Evolutionary conservation across 768 basidiomycete genomes (phyloP).

Genomic region (Rhizopogon rudus): DNA sequence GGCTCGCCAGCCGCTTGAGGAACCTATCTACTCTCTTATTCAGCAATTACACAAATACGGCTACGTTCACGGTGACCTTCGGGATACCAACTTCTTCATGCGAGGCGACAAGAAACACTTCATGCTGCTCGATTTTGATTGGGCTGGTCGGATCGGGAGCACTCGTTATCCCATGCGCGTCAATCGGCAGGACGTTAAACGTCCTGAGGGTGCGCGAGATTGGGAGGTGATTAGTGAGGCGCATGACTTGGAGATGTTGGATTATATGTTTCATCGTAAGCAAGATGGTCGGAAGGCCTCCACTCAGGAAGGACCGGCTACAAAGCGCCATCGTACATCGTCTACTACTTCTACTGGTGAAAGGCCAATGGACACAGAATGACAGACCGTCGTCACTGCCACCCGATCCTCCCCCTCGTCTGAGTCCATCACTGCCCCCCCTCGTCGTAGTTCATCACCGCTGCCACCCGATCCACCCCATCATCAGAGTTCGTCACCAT

Average conservation of each 20-base stretch:
- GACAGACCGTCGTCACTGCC: too few species aligned
- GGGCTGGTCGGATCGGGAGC: not conserved
- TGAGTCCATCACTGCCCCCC: too few species aligned
- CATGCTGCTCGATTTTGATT: slow-evolving; percentile 10
- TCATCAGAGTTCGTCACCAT: too few species aligned
- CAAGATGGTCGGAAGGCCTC: too few species aligned
- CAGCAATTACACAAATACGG: not conserved
- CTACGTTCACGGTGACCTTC: not conserved
- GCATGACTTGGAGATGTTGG: not conserved
- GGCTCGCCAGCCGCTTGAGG: not conserved
- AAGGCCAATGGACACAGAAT: too few species aligned
- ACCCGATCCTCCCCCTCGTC: too few species aligned
- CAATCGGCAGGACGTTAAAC: not conserved
- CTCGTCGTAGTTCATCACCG: too few species aligned
- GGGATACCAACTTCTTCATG: not conserved
- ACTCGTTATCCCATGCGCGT: not conserved
- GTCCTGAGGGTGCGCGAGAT: too few species aligned
- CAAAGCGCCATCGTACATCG: too few species aligned
- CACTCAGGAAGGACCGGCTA: too few species aligned
- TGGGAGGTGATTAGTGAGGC: not conserved
- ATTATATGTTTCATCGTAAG: not conserved
- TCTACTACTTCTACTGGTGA: too few species aligned
- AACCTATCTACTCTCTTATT: not conserved
- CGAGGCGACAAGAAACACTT: not conserved
- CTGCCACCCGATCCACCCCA: too few species aligned